These are phyloP conservation scores for Sphaerobolus stellatus DNA, from an alignment of 1,284 basidiomycete genomes.

Conservation along the genomic window DNA sequence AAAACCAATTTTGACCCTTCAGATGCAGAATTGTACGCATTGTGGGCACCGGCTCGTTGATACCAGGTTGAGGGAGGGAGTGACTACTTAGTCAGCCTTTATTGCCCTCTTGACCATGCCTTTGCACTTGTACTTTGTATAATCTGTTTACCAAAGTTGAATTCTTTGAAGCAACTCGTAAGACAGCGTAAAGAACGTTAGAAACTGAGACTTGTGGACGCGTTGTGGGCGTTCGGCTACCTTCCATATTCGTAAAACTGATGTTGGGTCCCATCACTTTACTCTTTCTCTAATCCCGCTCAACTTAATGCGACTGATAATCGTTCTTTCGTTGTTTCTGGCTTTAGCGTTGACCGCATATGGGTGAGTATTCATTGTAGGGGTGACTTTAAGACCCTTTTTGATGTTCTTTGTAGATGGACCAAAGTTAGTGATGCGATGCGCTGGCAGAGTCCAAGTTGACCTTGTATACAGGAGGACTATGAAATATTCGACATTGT, in stretches of 20 bases:
- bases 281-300: not conserved
- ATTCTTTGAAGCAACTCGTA: too few species aligned
- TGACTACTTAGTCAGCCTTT: too few species aligned
- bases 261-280: too few species aligned
- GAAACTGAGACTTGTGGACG: too few species aligned
- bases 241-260: too few species aligned
- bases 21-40: constrained; percentile 69
- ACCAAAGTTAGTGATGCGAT: constrained; percentile 52
- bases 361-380: constrained; percentile 49
- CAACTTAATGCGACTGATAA: constrained; percentile 37
- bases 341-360: constrained; percentile 41
- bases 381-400: not conserved
- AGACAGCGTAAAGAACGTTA: too few species aligned
- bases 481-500: constrained; percentile 98
- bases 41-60: constrained; percentile 60
- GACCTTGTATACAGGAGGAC: constrained; percentile 60
- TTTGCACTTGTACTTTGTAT: too few species aligned
- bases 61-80: not conserved
- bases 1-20: constrained; percentile 68
- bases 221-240: constrained; percentile 14
- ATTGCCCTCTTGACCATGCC: too few species aligned
- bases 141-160: too few species aligned
- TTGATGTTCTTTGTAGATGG: constrained; percentile 50
- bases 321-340: constrained; percentile 35
- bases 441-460: constrained; percentile 1